A percentile compares a stretch with the other conserved stretches of the same genome.
These are phyloP conservation scores for Chenopodium formosanum DNA, from an alignment of 148 eudicot species.

Conservation along the genomic window DNA sequence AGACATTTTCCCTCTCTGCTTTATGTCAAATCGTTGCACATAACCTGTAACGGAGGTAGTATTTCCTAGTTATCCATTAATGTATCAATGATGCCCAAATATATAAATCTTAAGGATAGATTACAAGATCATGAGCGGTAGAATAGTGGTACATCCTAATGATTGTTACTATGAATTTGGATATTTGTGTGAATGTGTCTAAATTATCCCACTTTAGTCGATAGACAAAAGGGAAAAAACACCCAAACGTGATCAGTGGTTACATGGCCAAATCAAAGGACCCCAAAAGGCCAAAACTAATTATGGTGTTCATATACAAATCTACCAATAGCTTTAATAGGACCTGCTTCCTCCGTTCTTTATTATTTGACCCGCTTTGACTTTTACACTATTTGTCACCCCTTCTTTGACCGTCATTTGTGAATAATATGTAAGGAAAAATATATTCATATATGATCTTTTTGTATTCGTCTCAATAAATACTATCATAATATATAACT, in stretches of 20 bases:
- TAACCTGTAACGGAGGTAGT: too few relatives aligned
- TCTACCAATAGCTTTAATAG: neutral
- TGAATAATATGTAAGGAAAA: too few relatives aligned
- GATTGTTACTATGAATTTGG: slow-evolving; percentile 23
- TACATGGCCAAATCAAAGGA: slow-evolving; percentile 18
- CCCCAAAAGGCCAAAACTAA: neutral
- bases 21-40: too few relatives aligned
- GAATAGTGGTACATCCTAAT: slow-evolving; percentile 15
- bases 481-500: too few relatives aligned
- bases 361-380: too few relatives aligned
- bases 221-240: slow-evolving; percentile 19
- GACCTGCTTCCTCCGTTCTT: neutral
- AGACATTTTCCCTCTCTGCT: too few relatives aligned
- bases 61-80: too few relatives aligned
- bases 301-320: slow-evolving; percentile 10
- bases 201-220: slow-evolving; percentile 2
- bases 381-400: too few relatives aligned
- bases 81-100: neutral
- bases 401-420: too few relatives aligned
- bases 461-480: too few relatives aligned
- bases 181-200: neutral
- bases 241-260: slow-evolving; percentile 6
- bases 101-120: neutral
- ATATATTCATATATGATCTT: too few relatives aligned
- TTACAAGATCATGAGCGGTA: slow-evolving; percentile 11